These are phyloP conservation scores for Cyclanthera cordifolia DNA, from an alignment of 306 rosid species.

Conservation along the genomic window DNA sequence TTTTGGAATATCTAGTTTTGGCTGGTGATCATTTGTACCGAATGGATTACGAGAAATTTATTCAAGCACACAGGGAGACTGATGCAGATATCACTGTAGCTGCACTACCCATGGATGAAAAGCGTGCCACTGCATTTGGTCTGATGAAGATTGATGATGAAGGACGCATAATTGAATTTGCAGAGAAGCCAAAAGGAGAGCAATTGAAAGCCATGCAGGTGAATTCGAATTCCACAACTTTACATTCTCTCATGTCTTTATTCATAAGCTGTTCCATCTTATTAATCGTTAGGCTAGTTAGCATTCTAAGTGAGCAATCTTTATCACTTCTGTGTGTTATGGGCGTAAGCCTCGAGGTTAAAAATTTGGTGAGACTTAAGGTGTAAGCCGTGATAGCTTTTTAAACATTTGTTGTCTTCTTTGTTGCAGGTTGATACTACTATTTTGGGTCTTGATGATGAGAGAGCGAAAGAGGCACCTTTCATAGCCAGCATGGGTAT, in stretches of 20 bases:
- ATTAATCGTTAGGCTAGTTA: background rate
- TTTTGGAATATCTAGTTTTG: conserved; percentile 74
- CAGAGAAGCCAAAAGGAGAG: conserved; percentile 95
- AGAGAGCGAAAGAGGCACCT: conserved; percentile 91
- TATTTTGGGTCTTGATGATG: conserved; percentile 88
- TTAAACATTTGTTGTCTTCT: background rate
- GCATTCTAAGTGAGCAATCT: background rate
- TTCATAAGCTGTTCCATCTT: background rate
- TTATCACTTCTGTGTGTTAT: background rate
- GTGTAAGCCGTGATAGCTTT: no score
- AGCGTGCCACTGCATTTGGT: conserved; percentile 94
- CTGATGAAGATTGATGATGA: conserved; percentile 96
- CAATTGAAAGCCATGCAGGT: conserved; percentile 94
- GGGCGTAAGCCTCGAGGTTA: no score
- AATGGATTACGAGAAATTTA: conserved; percentile 91
- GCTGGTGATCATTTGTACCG: conserved; percentile 94
- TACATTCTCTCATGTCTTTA: background rate
- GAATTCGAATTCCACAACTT: background rate
- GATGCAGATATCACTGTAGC: conserved; percentile 98
- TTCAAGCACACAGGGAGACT: conserved; percentile 89
- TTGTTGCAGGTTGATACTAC: conserved; percentile 81
- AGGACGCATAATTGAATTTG: conserved; percentile 82
- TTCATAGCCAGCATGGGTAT: conserved; percentile 98
- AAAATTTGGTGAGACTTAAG: no score
- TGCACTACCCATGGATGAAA: conserved; percentile 94